Conservation (phyloP, 257 asterid genomes). For the Ophiorrhiza pumila region DNA sequence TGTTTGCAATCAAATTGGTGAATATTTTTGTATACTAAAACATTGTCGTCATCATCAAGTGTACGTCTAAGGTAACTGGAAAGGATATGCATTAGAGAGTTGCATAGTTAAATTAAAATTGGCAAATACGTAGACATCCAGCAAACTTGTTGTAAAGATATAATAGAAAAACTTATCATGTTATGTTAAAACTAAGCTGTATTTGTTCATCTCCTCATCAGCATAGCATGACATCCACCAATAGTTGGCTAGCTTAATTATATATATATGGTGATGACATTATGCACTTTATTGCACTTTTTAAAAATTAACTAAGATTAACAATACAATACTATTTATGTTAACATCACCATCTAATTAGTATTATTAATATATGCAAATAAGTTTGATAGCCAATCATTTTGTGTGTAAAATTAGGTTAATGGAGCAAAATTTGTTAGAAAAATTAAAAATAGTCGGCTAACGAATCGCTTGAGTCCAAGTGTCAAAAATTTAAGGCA, state of each 20-base stretch:
- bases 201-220: slow-evolving; percentile 26
- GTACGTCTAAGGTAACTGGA: neutral
- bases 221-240: slow-evolving; percentile 40
- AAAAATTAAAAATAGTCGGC: slow-evolving; percentile 16
- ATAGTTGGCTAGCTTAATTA: slow-evolving; percentile 1
- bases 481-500: slow-evolving; percentile 14
- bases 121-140: slow-evolving; percentile 27
- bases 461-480: slow-evolving; percentile 9
- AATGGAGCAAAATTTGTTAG: neutral
- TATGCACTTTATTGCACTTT: slow-evolving; percentile 17
- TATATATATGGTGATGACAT: slow-evolving; percentile 1
- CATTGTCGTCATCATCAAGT: too few relatives aligned
- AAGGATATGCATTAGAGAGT: too few relatives aligned
- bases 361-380: neutral
- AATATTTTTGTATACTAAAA: too few relatives aligned
- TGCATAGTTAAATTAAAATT: neutral
- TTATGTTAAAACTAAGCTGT: slow-evolving; percentile 20
- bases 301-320: slow-evolving; percentile 19
- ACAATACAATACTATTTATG: neutral
- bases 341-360: slow-evolving; percentile 9
- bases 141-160: slow-evolving; percentile 17
- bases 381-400: slow-evolving; percentile 1
- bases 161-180: slow-evolving; percentile 29
- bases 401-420: slow-evolving; percentile 8
- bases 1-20: too few relatives aligned